Conservation (phyloP, 75 land plant genomes). For the Azolla pinnata region DNA sequence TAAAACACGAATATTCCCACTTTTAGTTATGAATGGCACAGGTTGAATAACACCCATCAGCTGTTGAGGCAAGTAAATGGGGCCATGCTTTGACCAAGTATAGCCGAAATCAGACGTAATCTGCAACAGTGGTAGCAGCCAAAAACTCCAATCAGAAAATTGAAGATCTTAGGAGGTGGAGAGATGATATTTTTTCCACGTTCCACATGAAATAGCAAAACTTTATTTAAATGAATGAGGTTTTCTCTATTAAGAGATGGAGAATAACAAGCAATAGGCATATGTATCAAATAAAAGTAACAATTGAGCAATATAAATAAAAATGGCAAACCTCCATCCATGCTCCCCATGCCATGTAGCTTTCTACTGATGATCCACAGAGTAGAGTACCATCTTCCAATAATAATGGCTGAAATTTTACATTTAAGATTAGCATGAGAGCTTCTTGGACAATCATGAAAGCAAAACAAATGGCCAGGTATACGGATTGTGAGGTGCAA, state of each 20-base stretch:
- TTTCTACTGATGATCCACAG: constrained; percentile 37
- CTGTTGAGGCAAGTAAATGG: constrained; percentile 19
- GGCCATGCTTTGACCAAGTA: constrained; percentile 37
- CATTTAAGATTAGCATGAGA: too few relatives aligned
- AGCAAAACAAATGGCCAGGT: too few relatives aligned
- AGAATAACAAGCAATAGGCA: too few relatives aligned
- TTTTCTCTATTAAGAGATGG: not conserved
- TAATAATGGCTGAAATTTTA: constrained; percentile 24
- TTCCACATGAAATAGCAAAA: not conserved
- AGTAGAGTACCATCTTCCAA: constrained; percentile 33
- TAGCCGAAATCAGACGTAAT: constrained; percentile 27
- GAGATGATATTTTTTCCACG: not conserved
- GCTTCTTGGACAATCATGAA: too few relatives aligned
- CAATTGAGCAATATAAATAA: not conserved
- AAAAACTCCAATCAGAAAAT: too few relatives aligned
- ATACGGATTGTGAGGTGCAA: too few relatives aligned
- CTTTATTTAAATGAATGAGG: not conserved
- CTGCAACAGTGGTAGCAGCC: too few relatives aligned
- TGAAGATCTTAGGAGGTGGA: not conserved
- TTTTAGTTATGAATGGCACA: constrained; percentile 25
- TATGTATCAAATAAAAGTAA: too few relatives aligned
- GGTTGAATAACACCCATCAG: constrained; percentile 42
- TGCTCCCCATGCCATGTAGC: constrained; percentile 43
- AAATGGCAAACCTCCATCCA: constrained; percentile 33
- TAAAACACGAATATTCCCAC: constrained; percentile 19